A percentile compares a stretch with the other conserved stretches of the same genome.
Conservation (phyloP, 2,329 filamentous ascomycete genomes). For the Dothidotthia symphoricarpi region DNA sequence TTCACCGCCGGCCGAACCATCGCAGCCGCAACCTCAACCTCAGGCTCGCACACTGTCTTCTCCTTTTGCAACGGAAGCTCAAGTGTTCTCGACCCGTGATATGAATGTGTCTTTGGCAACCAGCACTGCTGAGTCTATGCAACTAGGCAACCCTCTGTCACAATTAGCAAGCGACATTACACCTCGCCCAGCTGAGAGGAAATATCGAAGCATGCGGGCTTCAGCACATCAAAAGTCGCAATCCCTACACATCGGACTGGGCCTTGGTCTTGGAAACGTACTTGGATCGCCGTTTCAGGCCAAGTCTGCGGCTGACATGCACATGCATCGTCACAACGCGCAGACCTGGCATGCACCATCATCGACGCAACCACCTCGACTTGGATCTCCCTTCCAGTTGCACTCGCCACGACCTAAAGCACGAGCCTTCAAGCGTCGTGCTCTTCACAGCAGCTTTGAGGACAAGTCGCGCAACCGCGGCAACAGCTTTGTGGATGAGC, state of each 20-base stretch:
- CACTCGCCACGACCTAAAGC: slow-evolving; percentile 53
- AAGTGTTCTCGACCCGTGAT: slow-evolving; percentile 49
- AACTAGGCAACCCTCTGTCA: slow-evolving; percentile 49
- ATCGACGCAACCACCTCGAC: slow-evolving; percentile 25
- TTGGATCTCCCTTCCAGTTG: slow-evolving; percentile 57
- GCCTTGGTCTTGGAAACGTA: slow-evolving; percentile 42
- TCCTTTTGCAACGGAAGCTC: slow-evolving; percentile 27
- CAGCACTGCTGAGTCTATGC: slow-evolving; percentile 54
- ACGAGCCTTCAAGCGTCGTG: slow-evolving; percentile 58
- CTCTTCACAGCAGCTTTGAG: slow-evolving; percentile 55
- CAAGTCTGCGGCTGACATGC: slow-evolving; percentile 30
- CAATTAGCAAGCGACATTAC: slow-evolving; percentile 43
- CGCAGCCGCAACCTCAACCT: slow-evolving; percentile 11
- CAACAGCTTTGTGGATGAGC: slow-evolving; percentile 45
- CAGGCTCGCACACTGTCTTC: slow-evolving; percentile 45
- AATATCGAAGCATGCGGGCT: slow-evolving; percentile 48
- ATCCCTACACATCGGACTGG: slow-evolving; percentile 50
- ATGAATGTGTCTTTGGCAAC: slow-evolving; percentile 53
- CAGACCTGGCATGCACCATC: slow-evolving; percentile 37
- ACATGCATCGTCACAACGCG: slow-evolving; percentile 27
- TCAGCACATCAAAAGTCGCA: slow-evolving; percentile 53
- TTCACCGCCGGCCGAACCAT: slow-evolving; percentile 35
- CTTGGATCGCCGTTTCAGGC: slow-evolving; percentile 47
- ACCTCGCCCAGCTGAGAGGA: slow-evolving; percentile 37
- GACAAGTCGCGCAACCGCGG: slow-evolving; percentile 42